These are phyloP conservation scores for Skeletonema menzelii DNA, from an alignment of 108 stramenopile genomes.

Conservation along the genomic window DNA sequence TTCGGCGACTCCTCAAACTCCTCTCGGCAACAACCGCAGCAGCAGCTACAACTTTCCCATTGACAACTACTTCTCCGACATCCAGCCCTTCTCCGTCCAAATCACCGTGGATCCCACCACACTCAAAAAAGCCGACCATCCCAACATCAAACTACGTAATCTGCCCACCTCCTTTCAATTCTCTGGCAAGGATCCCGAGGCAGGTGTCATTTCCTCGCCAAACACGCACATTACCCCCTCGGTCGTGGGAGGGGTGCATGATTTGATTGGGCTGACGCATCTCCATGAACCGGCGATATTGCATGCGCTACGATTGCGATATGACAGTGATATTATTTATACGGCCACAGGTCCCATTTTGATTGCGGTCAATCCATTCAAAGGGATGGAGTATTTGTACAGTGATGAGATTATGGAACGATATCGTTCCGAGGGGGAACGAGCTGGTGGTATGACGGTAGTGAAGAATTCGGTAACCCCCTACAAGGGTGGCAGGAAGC, in stretches of 20 bases:
- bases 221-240: not conserved
- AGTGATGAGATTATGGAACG: constrained; percentile 71
- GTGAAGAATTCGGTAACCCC: constrained; percentile 48
- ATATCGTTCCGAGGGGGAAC: constrained; percentile 76
- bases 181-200: constrained; percentile 56
- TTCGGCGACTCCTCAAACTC: constrained; percentile 2
- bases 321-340: constrained; percentile 86
- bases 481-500: constrained; percentile 34
- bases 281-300: constrained; percentile 87
- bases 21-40: not conserved
- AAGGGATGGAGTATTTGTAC: constrained; percentile 83
- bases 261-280: constrained; percentile 82
- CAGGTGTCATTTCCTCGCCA: constrained; percentile 10
- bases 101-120: constrained; percentile 70
- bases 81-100: constrained; percentile 54
- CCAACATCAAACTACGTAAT: constrained; percentile 81
- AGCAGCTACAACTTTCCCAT: not conserved
- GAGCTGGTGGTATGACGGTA: constrained; percentile 5
- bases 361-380: constrained; percentile 95
- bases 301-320: constrained; percentile 76
- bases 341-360: constrained; percentile 91
- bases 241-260: constrained; percentile 72
- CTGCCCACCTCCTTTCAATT: constrained; percentile 57
- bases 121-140: constrained; percentile 73
- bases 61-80: constrained; percentile 50